These are phyloP conservation scores for Clarireedia sp. DNA, from an alignment of 2,329 filamentous ascomycete species.

Conservation along the genomic window DNA sequence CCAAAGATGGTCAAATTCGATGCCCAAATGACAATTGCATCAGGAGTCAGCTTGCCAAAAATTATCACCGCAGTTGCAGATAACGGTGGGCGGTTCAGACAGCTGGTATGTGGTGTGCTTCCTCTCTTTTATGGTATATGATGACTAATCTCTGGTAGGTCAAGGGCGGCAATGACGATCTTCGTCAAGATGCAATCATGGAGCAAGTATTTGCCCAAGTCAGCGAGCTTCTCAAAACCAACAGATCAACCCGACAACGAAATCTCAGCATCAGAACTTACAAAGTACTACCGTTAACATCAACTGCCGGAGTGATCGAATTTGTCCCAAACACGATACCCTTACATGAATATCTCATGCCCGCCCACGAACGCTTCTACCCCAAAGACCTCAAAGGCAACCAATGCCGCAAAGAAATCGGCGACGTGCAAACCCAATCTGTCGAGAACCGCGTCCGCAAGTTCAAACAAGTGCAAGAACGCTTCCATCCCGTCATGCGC, in stretches of 20 bases:
- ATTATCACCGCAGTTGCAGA: conserved; percentile 76
- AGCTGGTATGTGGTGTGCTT: conserved; percentile 48
- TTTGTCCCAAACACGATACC: conserved; percentile 93
- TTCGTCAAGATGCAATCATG: conserved; percentile 97
- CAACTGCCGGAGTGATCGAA: conserved; percentile 84
- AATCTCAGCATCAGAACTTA: conserved; percentile 90
- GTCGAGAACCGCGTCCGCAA: conserved; percentile 63
- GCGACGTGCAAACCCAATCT: conserved; percentile 60
- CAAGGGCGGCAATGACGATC: conserved; percentile 91
- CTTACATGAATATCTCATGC: conserved; percentile 84
- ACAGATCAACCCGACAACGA: conserved; percentile 79
- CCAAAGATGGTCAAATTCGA: conserved; percentile 69
- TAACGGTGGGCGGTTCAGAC: conserved; percentile 74
- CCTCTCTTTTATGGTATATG: background rate
- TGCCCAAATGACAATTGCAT: conserved; percentile 73
- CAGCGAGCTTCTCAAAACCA: conserved; percentile 77
- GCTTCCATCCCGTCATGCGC: conserved; percentile 86
- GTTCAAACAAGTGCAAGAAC: conserved; percentile 70
- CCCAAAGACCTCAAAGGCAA: conserved; percentile 73
- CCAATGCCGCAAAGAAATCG: conserved; percentile 73
- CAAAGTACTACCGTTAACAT: conserved; percentile 85
- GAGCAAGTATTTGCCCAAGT: conserved; percentile 98
- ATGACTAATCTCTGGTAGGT: conserved; percentile 40
- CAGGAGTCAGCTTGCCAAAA: conserved; percentile 87
- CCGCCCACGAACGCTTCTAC: conserved; percentile 79